A percentile compares a stretch with the other conserved stretches of the same genome.
phyloP scores from a whole-genome alignment of 2,329 filamentous ascomycete species.

The Didymella sp. region DNA sequence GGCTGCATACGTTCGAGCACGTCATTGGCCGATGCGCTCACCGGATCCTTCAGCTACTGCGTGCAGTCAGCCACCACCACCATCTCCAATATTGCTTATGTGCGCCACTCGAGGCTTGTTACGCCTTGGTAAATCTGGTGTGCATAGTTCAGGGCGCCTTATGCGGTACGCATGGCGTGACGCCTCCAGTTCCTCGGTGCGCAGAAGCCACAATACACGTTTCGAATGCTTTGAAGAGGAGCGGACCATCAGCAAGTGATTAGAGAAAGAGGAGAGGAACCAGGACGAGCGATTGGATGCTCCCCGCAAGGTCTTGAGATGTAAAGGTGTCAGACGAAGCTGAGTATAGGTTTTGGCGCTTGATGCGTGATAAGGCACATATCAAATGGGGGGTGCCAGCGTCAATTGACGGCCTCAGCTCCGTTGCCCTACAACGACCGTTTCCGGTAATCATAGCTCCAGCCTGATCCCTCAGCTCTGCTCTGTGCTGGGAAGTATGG shows the following conservation, averaged over 20 bases:
- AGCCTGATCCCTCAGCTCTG: background rate
- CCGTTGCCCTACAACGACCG: background rate
- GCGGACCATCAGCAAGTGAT: background rate
- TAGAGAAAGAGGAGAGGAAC: background rate
- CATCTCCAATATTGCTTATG: background rate
- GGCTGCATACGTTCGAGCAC: background rate
- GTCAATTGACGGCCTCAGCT: background rate
- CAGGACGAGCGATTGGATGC: background rate
- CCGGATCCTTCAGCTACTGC: constrained; percentile 4
- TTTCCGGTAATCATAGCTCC: background rate
- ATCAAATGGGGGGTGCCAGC: background rate
- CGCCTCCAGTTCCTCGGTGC: background rate
- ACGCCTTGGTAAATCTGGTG: background rate
- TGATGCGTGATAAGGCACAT: background rate
- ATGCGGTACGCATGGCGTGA: background rate
- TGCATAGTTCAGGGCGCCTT: background rate
- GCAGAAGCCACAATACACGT: background rate
- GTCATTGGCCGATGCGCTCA: background rate
- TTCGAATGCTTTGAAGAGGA: background rate
- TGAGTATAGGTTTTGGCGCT: background rate
- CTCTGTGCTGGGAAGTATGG: background rate
- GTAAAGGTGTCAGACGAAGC: background rate
- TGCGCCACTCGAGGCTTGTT: constrained; percentile 1
- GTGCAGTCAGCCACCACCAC: background rate
- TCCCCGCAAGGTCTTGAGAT: background rate